A percentile compares a stretch with the other conserved stretches of the same genome.
These are phyloP conservation scores for Tarenaya hassleriana DNA, from an alignment of 345 rosid genomes.

Conservation along the genomic window DNA sequence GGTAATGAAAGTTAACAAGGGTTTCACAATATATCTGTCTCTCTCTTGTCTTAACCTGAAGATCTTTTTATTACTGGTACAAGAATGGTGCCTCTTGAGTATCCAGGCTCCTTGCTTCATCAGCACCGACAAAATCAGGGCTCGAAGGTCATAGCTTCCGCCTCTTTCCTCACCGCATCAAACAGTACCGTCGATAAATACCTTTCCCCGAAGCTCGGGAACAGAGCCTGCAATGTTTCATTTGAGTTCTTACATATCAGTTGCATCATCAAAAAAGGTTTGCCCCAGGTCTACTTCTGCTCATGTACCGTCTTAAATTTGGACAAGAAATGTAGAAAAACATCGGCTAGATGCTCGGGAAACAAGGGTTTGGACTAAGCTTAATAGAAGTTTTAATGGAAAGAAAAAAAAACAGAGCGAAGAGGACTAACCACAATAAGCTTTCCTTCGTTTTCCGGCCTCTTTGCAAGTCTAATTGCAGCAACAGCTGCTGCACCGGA, in stretches of 20 bases:
- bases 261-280: too few species aligned
- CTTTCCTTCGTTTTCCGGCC: slow-evolving; percentile 61
- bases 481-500: slow-evolving; percentile 65
- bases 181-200: slow-evolving; percentile 53
- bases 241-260: too few species aligned
- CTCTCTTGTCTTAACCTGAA: too few species aligned
- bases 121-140: slow-evolving; percentile 31
- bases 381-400: background rate
- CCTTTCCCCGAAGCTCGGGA: slow-evolving; percentile 63
- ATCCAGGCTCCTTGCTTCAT: too few species aligned
- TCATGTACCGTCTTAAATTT: too few species aligned
- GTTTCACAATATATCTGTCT: too few species aligned
- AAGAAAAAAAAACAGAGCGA: background rate
- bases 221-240: slow-evolving; percentile 53
- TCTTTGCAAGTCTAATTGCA: slow-evolving; percentile 56
- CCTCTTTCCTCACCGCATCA: slow-evolving; percentile 48
- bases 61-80: too few species aligned
- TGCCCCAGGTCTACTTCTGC: too few species aligned
- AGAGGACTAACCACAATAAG: slow-evolving; percentile 52
- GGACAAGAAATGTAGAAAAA: too few species aligned
- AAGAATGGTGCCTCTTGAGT: too few species aligned
- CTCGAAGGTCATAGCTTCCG: slow-evolving; percentile 43
- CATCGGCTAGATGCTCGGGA: background rate
- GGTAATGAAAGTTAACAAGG: too few species aligned
- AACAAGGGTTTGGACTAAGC: background rate